These are phyloP conservation scores for Podaxis pistillaris DNA, from an alignment of 768 basidiomycete genomes.

Conservation along the genomic window DNA sequence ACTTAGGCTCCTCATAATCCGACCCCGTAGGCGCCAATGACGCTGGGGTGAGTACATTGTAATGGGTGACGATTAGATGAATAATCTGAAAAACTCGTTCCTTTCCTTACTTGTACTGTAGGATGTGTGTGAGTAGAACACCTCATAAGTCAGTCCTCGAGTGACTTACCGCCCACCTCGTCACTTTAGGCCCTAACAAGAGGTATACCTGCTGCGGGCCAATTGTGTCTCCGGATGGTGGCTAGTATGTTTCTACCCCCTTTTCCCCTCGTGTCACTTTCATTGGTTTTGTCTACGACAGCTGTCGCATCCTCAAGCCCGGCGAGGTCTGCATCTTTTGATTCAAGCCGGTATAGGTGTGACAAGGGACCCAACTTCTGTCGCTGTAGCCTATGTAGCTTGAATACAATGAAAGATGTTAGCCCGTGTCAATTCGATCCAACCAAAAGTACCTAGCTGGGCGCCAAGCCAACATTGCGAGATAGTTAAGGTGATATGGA, in stretches of 20 bases:
- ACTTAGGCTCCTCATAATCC: neutral
- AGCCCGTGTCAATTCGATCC: neutral
- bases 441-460: neutral
- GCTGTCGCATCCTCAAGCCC: slow-evolving; percentile 20
- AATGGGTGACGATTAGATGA: neutral
- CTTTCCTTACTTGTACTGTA: neutral
- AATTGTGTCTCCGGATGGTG: slow-evolving; percentile 11
- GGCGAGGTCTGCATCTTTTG: slow-evolving; percentile 18
- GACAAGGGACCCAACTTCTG: neutral
- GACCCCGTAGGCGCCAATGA: neutral
- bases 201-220: slow-evolving; percentile 17
- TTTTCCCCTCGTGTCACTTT: neutral
- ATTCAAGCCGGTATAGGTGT: neutral
- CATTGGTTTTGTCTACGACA: neutral
- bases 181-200: slow-evolving; percentile 1
- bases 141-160: neutral
- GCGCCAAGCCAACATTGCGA: neutral
- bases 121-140: neutral
- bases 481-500: too few relatives aligned
- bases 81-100: too few relatives aligned
- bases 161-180: too few relatives aligned
- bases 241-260: slow-evolving; percentile 5
- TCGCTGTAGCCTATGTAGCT: neutral
- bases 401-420: too few relatives aligned
- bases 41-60: neutral